Percentiles rank a stretch among this genome's conserved stretches.
phyloP scores from a whole-genome alignment of 2,329 filamentous ascomycete genomes.

The Pseudonectria buxi region DNA sequence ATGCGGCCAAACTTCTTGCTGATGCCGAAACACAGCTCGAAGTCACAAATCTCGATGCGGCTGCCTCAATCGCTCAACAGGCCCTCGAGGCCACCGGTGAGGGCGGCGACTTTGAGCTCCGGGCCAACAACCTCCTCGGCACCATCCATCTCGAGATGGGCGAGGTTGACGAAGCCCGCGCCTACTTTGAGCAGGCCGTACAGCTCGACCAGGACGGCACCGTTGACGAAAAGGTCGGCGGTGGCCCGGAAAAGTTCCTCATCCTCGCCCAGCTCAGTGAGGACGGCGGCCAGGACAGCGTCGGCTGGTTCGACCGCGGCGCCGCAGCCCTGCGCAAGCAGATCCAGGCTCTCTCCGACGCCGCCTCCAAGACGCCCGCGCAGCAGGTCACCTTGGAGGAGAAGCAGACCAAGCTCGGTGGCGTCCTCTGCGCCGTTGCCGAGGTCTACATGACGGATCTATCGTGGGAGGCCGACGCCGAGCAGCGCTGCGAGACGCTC shows the following conservation, averaged over 20 bases:
- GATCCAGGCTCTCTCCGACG: constrained; percentile 56
- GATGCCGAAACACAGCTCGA: constrained; percentile 37
- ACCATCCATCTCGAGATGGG: constrained; percentile 79
- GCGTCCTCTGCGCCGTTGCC: constrained; percentile 86
- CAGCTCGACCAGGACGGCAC: constrained; percentile 69
- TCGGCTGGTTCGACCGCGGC: constrained; percentile 63
- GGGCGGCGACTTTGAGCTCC: constrained; percentile 47
- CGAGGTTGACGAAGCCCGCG: constrained; percentile 67
- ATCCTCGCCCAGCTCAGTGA: constrained; percentile 87
- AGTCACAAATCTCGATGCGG: constrained; percentile 36
- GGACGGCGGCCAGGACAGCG: constrained; percentile 58
- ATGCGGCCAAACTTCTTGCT: constrained; percentile 26
- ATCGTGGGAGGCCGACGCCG: constrained; percentile 86
- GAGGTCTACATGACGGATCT: constrained; percentile 99
- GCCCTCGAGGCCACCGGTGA: constrained; percentile 38
- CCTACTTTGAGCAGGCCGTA: constrained; percentile 66
- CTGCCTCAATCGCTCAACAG: constrained; percentile 32
- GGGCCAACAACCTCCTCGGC: constrained; percentile 68
- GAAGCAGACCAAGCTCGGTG: constrained; percentile 75
- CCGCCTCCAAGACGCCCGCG: constrained; percentile 30
- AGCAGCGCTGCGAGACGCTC: constrained; percentile 77
- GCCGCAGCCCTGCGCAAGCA: constrained; percentile 65
- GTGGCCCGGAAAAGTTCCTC: constrained; percentile 88
- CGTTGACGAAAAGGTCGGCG: constrained; percentile 63
- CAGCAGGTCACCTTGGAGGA: constrained; percentile 47